These are phyloP conservation scores for Fusarium sp. DNA, from an alignment of 2,329 filamentous ascomycete genomes.

Conservation along the genomic window DNA sequence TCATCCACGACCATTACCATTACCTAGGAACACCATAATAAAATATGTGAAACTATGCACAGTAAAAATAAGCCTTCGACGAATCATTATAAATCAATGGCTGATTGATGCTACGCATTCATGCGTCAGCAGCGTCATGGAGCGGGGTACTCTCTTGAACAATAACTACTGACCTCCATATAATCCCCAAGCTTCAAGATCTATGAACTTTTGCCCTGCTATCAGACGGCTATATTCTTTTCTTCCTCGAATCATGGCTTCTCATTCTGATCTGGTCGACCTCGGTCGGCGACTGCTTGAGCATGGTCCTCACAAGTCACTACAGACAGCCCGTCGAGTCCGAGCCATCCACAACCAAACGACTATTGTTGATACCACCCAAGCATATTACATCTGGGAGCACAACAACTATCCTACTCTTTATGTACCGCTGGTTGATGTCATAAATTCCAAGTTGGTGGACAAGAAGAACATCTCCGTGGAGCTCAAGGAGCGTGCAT, in stretches of 20 bases:
- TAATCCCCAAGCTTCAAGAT: background rate
- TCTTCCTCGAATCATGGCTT: background rate
- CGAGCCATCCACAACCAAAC: constrained; percentile 50
- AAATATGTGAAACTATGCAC: too few species aligned
- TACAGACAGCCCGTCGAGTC: constrained; percentile 46
- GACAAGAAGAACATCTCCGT: constrained; percentile 45
- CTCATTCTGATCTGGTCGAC: background rate
- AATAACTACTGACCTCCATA: background rate
- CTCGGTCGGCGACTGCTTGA: constrained; percentile 27
- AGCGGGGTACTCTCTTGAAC: constrained; percentile 27
- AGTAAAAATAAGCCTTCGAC: background rate
- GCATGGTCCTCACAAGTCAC: constrained; percentile 34
- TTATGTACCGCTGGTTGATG: constrained; percentile 52
- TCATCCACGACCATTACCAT: too few species aligned
- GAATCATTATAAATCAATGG: constrained; percentile 35
- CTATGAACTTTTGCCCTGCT: too few species aligned
- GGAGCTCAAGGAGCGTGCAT: constrained; percentile 42
- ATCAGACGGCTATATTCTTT: background rate
- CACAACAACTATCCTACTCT: constrained; percentile 61
- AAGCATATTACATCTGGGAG: constrained; percentile 56
- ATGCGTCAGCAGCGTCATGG: constrained; percentile 25
- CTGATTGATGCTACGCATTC: background rate
- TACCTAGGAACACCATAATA: too few species aligned
- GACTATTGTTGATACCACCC: constrained; percentile 53
- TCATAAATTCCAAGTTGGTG: constrained; percentile 45